phyloP scores from a whole-genome alignment of 23 red algal species.

The Pyropia yezoensis region DNA sequence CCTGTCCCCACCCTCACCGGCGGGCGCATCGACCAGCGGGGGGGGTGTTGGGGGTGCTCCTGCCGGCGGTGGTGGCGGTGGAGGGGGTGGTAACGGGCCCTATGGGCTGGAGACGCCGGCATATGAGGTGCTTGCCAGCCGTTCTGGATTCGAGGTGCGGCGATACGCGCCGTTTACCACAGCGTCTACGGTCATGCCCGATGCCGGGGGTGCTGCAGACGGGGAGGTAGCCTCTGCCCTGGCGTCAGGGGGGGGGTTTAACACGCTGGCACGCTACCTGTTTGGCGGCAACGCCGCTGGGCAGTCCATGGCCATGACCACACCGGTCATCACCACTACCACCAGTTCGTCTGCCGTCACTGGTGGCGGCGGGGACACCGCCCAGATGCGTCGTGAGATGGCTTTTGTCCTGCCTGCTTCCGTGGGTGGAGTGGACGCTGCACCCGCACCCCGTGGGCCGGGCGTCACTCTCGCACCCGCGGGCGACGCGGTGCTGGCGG shows the following conservation, averaged over 20 bases:
- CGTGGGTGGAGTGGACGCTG: constrained; percentile 16
- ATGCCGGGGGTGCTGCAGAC: not conserved
- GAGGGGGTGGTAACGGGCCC: constrained; percentile 1
- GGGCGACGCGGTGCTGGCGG: constrained; percentile 26
- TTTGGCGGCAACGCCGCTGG: constrained; percentile 63
- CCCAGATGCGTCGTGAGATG: constrained; percentile 2
- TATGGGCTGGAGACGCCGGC: constrained; percentile 54
- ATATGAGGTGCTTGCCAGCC: constrained; percentile 21
- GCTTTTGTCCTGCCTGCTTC: constrained; percentile 36
- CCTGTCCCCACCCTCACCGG: constrained; percentile 11
- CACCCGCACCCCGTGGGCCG: constrained; percentile 37
- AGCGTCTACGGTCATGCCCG: constrained; percentile 37
- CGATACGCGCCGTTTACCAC: constrained; percentile 40
- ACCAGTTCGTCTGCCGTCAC: not conserved
- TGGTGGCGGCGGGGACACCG: too few species aligned
- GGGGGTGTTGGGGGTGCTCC: constrained; percentile 32
- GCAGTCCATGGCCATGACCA: constrained; percentile 66
- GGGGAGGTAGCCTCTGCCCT: constrained; percentile 32
- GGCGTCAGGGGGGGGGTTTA: constrained; percentile 42
- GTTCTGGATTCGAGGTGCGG: constrained; percentile 44
- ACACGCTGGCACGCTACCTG: constrained; percentile 52
- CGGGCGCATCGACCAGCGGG: constrained; percentile 8
- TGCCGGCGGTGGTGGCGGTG: not conserved
- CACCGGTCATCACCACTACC: constrained; percentile 35
- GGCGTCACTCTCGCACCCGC: constrained; percentile 29